Conservation (phyloP, 805 yeast species). For the Candida nonsorbophila region DNA sequence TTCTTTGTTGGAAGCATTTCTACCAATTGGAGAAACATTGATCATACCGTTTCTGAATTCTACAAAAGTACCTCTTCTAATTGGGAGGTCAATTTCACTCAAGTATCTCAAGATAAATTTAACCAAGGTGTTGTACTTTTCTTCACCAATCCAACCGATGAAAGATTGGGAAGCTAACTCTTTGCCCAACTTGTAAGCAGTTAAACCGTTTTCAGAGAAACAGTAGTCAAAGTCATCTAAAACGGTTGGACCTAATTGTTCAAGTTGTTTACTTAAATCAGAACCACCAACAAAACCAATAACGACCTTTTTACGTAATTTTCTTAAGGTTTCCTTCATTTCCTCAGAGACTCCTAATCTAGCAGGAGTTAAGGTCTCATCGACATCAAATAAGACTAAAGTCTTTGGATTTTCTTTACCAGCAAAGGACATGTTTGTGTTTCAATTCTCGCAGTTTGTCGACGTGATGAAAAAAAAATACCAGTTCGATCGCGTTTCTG, state of each 20-base stretch:
- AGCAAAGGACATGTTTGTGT: conserved; percentile 50
- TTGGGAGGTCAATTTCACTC: conserved; percentile 82
- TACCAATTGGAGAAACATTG: conserved; percentile 96
- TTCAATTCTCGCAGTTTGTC: conserved; percentile 2
- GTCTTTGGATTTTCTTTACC: conserved; percentile 79
- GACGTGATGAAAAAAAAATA: no score
- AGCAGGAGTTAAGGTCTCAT: conserved; percentile 97
- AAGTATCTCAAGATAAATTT: conserved; percentile 83
- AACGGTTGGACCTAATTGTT: conserved; percentile 83
- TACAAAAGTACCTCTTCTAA: conserved; percentile 97
- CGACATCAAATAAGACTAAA: conserved; percentile 93
- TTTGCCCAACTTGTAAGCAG: conserved; percentile 91
- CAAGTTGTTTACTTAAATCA: conserved; percentile 89
- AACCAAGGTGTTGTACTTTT: conserved; percentile 83
- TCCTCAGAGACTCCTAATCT: conserved; percentile 75
- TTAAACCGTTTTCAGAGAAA: conserved; percentile 95
- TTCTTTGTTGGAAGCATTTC: conserved; percentile 93
- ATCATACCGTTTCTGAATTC: conserved; percentile 99
- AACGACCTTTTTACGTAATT: conserved; percentile 85
- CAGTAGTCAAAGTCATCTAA: conserved; percentile 86
- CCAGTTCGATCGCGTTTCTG: conserved; percentile 3
- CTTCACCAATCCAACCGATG: conserved; percentile 94
- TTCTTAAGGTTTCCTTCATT: conserved; percentile 63
- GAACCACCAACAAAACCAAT: conserved; percentile 98
- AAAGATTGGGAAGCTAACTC: conserved; percentile 90